Conservation (phyloP, 1,139 yeast genomes). For the Hemisphaericaspora subhashii region DNA sequence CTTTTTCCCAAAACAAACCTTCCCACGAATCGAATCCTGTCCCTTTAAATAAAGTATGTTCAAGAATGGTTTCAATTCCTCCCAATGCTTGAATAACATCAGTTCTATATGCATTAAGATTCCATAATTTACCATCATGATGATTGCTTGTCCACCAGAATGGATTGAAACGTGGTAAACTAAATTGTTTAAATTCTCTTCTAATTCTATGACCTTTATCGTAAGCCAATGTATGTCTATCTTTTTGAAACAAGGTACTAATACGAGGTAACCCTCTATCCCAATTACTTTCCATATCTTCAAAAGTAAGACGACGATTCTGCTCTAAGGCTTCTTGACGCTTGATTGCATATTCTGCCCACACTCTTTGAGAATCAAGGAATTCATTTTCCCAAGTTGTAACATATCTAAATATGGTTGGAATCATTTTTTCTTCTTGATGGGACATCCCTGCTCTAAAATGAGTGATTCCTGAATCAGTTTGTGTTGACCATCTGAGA, state of each 20-base stretch:
- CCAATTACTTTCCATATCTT: conserved; percentile 93
- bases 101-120: conserved; percentile 85
- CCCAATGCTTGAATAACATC: conserved; percentile 98
- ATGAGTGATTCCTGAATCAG: conserved; percentile 92
- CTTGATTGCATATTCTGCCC: conserved; percentile 96
- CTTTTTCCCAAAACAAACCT: conserved; percentile 97
- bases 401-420: conserved; percentile 89
- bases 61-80: conserved; percentile 94
- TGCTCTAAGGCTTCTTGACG: conserved; percentile 86
- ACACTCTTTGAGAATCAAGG: conserved; percentile 89
- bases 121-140: conserved; percentile 97
- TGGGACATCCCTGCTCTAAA: conserved; percentile 93
- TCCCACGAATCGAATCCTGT: conserved; percentile 99
- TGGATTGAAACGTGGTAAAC: conserved; percentile 73
- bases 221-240: conserved; percentile 89
- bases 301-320: conserved; percentile 83
- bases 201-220: conserved; percentile 93
- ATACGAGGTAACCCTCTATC: conserved; percentile 96
- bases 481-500: conserved; percentile 86
- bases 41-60: conserved; percentile 92
- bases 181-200: conserved; percentile 72
- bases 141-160: conserved; percentile 96
- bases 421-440: conserved; percentile 77
- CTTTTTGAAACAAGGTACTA: conserved; percentile 92
- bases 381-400: conserved; percentile 98